Percentiles rank a stretch among this genome's conserved stretches.
These are phyloP conservation scores for Nothophaeocryptopus gaeumannii DNA, from an alignment of 2,329 filamentous ascomycete genomes.

Conservation along the genomic window DNA sequence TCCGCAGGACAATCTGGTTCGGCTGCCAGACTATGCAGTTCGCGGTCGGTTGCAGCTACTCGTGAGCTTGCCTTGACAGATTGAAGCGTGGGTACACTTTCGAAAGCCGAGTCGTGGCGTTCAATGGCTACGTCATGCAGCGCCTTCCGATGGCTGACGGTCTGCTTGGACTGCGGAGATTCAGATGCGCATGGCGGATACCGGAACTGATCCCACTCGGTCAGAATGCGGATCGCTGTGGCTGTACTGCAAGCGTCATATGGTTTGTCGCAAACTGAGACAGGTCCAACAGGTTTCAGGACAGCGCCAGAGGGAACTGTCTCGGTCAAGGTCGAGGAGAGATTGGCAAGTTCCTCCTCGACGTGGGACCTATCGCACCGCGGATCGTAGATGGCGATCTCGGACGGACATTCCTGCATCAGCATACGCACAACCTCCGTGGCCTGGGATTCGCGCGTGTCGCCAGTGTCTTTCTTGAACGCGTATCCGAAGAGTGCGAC, in stretches of 20 bases:
- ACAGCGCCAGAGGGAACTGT: neutral
- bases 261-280: slow-evolving; percentile 27
- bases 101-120: neutral
- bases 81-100: slow-evolving; percentile 6
- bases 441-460: slow-evolving; percentile 69
- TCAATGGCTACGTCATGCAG: neutral
- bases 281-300: slow-evolving; percentile 13
- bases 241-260: slow-evolving; percentile 28
- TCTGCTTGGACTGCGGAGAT: slow-evolving; percentile 10
- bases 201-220: slow-evolving; percentile 35
- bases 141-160: slow-evolving; percentile 11
- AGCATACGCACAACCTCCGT: slow-evolving; percentile 65
- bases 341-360: slow-evolving; percentile 29
- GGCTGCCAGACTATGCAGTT: neutral
- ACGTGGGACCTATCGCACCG: slow-evolving; percentile 33
- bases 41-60: no score
- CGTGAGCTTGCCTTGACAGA: neutral
- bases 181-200: neutral
- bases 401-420: slow-evolving; percentile 56
- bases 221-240: slow-evolving; percentile 33
- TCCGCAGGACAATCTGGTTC: neutral
- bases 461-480: slow-evolving; percentile 76
- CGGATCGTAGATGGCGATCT: slow-evolving; percentile 68
- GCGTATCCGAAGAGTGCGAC: slow-evolving; percentile 69
- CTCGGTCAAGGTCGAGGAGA: slow-evolving; percentile 4